Conservation (phyloP, 768 basidiomycete species). For the Agrocybe praecox region DNA sequence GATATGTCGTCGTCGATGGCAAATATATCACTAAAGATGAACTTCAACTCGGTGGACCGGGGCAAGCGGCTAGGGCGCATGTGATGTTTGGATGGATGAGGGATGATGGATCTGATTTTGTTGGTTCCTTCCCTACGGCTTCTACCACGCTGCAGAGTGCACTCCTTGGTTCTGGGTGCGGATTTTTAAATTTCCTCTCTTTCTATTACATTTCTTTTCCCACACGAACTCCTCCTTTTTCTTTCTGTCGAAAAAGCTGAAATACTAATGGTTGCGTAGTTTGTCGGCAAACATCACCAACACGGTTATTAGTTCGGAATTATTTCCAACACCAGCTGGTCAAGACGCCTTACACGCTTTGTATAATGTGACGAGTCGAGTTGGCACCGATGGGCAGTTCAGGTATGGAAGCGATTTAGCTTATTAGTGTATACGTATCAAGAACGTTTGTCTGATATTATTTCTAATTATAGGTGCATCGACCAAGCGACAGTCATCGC, state of each 20-base stretch:
- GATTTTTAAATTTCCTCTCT: conserved; percentile 9
- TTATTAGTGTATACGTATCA: too few relatives aligned
- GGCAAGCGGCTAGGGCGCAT: conserved; percentile 36
- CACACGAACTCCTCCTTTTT: too few relatives aligned
- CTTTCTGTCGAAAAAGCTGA: too few relatives aligned
- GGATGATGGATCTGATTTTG: conserved; percentile 51
- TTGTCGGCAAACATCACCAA: conserved; percentile 11
- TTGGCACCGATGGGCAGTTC: conserved; percentile 49
- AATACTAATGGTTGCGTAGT: too few relatives aligned
- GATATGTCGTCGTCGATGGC: conserved; percentile 49
- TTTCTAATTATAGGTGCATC: conserved; percentile 28
- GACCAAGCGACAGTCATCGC: conserved; percentile 52
- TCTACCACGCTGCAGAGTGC: conserved; percentile 16
- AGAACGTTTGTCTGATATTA: too few relatives aligned
- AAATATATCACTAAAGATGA: conserved; percentile 40
- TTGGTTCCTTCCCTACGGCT: conserved; percentile 29
- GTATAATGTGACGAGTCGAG: conserved; percentile 47
- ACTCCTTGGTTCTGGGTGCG: conserved; percentile 22
- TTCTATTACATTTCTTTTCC: too few relatives aligned
- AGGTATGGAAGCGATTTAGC: too few relatives aligned
- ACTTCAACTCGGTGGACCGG: conserved; percentile 40
- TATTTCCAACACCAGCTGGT: conserved; percentile 41
- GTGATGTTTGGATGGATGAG: conserved; percentile 54
- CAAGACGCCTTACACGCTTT: conserved; percentile 39
- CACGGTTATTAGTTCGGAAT: conserved; percentile 18